Evolutionary conservation across 352 stramenopile species (phyloP).

Genomic region (Phytophthora hybrid): DNA sequence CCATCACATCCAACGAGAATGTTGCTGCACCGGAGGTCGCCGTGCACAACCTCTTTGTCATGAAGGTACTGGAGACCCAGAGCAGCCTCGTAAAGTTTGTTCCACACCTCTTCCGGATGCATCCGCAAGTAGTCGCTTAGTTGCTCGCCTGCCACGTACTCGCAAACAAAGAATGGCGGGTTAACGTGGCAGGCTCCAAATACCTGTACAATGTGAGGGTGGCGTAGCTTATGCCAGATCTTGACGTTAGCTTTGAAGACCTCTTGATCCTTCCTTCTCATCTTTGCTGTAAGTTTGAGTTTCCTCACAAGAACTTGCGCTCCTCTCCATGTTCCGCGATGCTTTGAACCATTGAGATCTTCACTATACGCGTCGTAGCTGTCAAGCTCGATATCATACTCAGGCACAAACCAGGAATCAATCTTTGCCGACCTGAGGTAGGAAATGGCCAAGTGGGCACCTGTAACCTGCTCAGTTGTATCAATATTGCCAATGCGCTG

Average conservation of each 20-base stretch:
- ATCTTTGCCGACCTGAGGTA: neutral
- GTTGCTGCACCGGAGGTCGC: neutral
- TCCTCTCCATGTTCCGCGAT: neutral
- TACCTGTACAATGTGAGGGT: conserved; percentile 17
- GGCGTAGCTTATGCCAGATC: conserved; percentile 7
- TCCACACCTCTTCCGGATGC: conserved; percentile 8
- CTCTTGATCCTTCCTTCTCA: neutral
- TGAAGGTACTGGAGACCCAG: conserved; percentile 16
- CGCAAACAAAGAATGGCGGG: conserved; percentile 20
- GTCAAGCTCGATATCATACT: neutral
- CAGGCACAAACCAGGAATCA: neutral
- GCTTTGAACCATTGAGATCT: neutral
- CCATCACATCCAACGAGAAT: conserved; percentile 9
- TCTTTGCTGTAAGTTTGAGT: neutral
- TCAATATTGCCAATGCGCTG: neutral
- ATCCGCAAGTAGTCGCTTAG: neutral
- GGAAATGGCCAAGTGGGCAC: neutral
- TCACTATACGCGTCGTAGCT: neutral
- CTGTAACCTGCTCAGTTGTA: neutral
- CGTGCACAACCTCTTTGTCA: conserved; percentile 3
- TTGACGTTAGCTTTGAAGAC: conserved; percentile 3
- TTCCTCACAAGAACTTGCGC: neutral
- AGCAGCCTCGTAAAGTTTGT: conserved; percentile 18
- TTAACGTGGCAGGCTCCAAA: conserved; percentile 11
- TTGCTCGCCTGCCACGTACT: conserved; percentile 7